phyloP scores from a whole-genome alignment of 768 basidiomycete genomes.

The Clathrus columnatus region DNA sequence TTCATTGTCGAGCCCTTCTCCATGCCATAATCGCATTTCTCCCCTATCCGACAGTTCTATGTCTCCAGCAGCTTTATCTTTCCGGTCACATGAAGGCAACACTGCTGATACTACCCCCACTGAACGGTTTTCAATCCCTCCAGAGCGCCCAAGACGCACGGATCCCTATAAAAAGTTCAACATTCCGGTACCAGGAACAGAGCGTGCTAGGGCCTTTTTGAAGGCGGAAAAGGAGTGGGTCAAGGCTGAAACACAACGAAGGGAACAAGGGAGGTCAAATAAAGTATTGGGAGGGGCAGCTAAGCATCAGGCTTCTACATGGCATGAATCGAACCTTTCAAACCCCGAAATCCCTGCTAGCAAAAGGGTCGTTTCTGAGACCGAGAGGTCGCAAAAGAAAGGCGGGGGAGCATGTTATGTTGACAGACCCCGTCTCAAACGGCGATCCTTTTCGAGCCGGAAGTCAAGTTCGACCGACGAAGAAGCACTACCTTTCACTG shows the following conservation, averaged over 20 bases:
- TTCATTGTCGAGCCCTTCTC: background rate
- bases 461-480: background rate
- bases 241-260: background rate
- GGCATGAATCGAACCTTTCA: background rate
- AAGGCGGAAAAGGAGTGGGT: slow-evolving; percentile 10
- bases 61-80: background rate
- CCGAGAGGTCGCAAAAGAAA: too few relatives aligned
- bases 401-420: too few relatives aligned
- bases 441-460: background rate
- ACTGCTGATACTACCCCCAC: background rate
- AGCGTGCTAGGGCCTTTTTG: slow-evolving; percentile 7
- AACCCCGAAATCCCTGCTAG: too few relatives aligned
- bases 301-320: background rate
- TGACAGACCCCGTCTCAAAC: too few relatives aligned
- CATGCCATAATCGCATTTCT: background rate
- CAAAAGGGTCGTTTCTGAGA: too few relatives aligned
- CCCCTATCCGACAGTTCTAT: background rate
- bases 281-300: background rate
- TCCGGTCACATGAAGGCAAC: background rate
- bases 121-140: background rate
- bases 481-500: background rate
- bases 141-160: slow-evolving; percentile 1
- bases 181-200: slow-evolving; percentile 5
- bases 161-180: slow-evolving; percentile 8
- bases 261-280: background rate